Base-by-base conservation (phyloP, 257 asterid genomes). In the Solanum bulbocastanum region DNA sequence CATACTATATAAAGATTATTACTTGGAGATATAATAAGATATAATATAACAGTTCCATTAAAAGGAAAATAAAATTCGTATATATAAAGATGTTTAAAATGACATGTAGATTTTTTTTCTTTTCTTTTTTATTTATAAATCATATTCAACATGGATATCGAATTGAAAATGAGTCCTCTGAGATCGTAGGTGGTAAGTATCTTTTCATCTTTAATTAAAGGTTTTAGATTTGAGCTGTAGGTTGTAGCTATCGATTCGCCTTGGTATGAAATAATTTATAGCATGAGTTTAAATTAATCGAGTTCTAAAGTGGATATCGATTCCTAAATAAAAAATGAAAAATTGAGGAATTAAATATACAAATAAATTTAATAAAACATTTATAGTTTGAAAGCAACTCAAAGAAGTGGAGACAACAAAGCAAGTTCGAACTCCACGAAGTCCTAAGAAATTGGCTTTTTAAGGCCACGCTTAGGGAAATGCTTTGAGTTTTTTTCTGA, bases 391-490 rank as follows among this genome's bases (percentile, higher is more conserved):
- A 27, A 79, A 79, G 84, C 84, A 25, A 79, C 40, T 15, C 15
- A 81, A 81, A 44, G 68, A 84, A 62, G 39, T 62, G 78, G 37
- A 1, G 16, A 62, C 66, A 66, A 37, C 49, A 32, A 42, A 69
- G 13, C 35, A 35, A 69, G 88, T 68, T 71, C 8, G 10, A 49
- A 73, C n/a, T 49, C 83, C 78, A 52, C 86, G 68, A 68, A 46
- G 33, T 65, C 89, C 88, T 23, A 79, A 75, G 86, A 88, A 88
- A 83, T 75, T 90, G 89, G 90, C 92, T 90, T 90, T 78, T 90
- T 37, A 83, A 65, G 76, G 71, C 88, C 90, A 88, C 88, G 87
- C 88, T 75, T 68, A 85, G 74, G 35, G 35, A 20, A 15, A 25
- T 22, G 30, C 33, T 71, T 81, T 35, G 69, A 84, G 72, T 18